Percentiles rank a stretch among this genome's conserved stretches.
Conservation (phyloP, 2,329 filamentous ascomycete genomes). For the Hymenoscyphus occultus region DNA sequence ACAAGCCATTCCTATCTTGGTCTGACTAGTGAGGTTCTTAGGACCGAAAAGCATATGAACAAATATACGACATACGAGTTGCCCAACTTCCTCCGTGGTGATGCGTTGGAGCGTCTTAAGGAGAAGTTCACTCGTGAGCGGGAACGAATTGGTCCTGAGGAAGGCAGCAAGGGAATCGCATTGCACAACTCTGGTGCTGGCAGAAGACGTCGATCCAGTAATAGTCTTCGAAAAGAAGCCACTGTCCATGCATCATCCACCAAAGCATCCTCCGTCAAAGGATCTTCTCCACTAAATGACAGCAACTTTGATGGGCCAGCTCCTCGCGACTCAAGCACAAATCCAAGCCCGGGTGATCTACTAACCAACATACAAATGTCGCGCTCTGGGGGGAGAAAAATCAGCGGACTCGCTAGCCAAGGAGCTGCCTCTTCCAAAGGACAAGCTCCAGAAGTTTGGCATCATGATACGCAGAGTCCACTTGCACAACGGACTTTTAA, state of each 20-base stretch:
- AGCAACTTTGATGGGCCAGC: constrained; percentile 37
- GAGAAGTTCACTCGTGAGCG: constrained; percentile 87
- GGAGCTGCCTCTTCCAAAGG: constrained; percentile 25
- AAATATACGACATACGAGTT: constrained; percentile 88
- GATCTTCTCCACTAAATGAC: constrained; percentile 16
- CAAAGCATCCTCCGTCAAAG: constrained; percentile 41
- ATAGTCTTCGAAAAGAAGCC: constrained; percentile 75
- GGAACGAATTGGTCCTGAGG: constrained; percentile 76
- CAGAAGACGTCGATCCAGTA: constrained; percentile 68
- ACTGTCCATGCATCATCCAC: constrained; percentile 58
- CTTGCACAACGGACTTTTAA: constrained; percentile 50
- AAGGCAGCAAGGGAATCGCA: constrained; percentile 88
- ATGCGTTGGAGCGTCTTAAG: constrained; percentile 79
- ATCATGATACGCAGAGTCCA: constrained; percentile 34
- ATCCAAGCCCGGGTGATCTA: constrained; percentile 72
- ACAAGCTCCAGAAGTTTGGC: constrained; percentile 33
- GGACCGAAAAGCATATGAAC: constrained; percentile 91
- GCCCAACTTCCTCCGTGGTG: constrained; percentile 83
- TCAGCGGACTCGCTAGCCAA: constrained; percentile 18
- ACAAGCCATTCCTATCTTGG: constrained; percentile 95
- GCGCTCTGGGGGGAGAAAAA: constrained; percentile 52
- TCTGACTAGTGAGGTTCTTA: constrained; percentile 83
- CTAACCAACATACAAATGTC: constrained; percentile 73
- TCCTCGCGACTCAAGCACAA: constrained; percentile 37
- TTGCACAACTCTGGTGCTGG: constrained; percentile 74